Evolutionary conservation across 306 rosid species (phyloP).

Genomic region (Ceratonia siliqua): DNA sequence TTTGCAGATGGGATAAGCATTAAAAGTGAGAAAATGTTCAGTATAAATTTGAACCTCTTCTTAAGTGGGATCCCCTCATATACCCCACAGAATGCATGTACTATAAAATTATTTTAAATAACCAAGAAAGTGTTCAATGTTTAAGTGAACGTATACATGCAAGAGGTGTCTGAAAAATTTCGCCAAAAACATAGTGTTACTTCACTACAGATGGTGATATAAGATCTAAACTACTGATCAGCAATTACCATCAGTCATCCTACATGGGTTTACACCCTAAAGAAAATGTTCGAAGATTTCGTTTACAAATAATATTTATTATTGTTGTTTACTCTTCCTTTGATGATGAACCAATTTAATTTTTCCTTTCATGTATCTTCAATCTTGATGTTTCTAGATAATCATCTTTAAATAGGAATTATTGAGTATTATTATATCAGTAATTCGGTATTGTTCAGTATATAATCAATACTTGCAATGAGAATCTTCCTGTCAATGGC

Average conservation of each 20-base stretch:
- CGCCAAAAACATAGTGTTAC: neutral
- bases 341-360: neutral
- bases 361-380: neutral
- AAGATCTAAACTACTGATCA: neutral
- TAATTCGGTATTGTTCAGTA: no score
- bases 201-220: neutral
- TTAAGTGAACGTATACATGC: neutral
- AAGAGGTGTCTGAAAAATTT: neutral
- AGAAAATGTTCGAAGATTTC: neutral
- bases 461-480: no score
- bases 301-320: no score
- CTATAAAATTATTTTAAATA: no score
- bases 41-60: neutral
- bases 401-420: no score
- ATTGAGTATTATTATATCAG: no score
- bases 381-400: neutral
- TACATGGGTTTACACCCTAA: neutral
- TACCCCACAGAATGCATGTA: neutral
- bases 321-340: neutral
- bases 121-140: neutral
- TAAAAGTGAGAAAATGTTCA: neutral
- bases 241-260: neutral
- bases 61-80: neutral
- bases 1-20: neutral
- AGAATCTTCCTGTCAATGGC: no score